Evolutionary conservation across 1,284 basidiomycete species (phyloP).

Genomic region (Austroboletus olivaceoglutinosus): DNA sequence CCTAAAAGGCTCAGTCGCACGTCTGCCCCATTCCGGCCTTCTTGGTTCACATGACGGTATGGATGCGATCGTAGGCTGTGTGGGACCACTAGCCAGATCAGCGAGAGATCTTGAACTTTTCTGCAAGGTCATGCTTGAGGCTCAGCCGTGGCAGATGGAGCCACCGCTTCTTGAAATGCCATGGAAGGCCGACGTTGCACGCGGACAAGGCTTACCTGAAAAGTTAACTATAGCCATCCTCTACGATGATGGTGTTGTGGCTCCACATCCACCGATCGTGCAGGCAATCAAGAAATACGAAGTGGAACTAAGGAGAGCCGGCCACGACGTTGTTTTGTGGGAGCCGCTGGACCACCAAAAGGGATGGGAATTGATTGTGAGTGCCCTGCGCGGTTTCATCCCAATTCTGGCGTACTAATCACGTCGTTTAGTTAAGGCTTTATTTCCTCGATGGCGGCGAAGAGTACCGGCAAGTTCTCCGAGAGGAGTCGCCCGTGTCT

Average conservation of each 20-base stretch:
- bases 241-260: slow-evolving; percentile 54
- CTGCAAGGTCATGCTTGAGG: slow-evolving; percentile 48
- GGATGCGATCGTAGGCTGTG: slow-evolving; percentile 51
- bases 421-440: slow-evolving; percentile 38
- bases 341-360: slow-evolving; percentile 44
- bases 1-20: slow-evolving; percentile 50
- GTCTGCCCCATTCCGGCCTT: slow-evolving; percentile 51
- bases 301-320: slow-evolving; percentile 45
- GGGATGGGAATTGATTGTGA: slow-evolving; percentile 52
- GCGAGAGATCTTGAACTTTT: slow-evolving; percentile 53
- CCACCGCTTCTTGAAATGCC: slow-evolving; percentile 52
- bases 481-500: slow-evolving; percentile 41
- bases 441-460: slow-evolving; percentile 52
- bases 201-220: slow-evolving; percentile 39
- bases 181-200: slow-evolving; percentile 44
- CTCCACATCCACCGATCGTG: slow-evolving; percentile 53
- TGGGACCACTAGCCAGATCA: slow-evolving; percentile 55
- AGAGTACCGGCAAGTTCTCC: slow-evolving; percentile 44
- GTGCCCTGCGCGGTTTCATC: slow-evolving; percentile 9
- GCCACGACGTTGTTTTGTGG: slow-evolving; percentile 55
- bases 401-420: slow-evolving; percentile 10
- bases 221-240: slow-evolving; percentile 53
- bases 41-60: slow-evolving; percentile 53
- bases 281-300: slow-evolving; percentile 45
- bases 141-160: slow-evolving; percentile 55